A percentile compares a stretch with the other conserved stretches of the same genome.
Conservation (phyloP, 2,329 filamentous ascomycete species). For the Botrytis pseudocinerea region DNA sequence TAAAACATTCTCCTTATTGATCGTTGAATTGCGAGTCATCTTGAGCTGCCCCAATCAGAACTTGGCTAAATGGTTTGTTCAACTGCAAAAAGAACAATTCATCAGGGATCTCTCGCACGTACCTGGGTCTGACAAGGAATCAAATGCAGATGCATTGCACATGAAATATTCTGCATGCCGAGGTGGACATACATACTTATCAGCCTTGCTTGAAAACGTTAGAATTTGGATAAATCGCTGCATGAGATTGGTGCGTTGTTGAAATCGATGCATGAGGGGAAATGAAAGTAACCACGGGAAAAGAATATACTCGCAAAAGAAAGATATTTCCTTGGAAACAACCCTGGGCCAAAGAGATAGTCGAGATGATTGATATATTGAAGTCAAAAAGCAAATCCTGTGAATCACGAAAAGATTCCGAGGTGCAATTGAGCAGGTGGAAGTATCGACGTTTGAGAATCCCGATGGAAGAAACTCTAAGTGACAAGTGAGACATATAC, state of each 20-base stretch:
- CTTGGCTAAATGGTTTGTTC: neutral
- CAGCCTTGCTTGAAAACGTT: constrained; percentile 8
- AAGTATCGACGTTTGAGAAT: neutral
- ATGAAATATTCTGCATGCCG: constrained; percentile 6
- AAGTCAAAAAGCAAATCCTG: neutral
- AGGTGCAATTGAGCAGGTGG: neutral
- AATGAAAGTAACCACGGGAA: neutral
- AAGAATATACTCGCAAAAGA: neutral
- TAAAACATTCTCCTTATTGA: neutral
- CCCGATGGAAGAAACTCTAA: neutral
- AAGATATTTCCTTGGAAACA: neutral
- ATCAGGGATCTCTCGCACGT: neutral
- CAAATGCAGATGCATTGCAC: neutral
- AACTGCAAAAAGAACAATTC: neutral
- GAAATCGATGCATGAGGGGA: neutral
- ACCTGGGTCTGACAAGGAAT: neutral
- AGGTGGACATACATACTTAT: neutral
- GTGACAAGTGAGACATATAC: neutral
- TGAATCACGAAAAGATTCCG: neutral
- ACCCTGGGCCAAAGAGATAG: neutral
- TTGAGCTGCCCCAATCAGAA: neutral
- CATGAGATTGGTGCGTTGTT: neutral
- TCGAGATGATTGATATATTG: neutral
- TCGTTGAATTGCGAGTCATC: neutral
- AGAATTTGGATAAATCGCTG: neutral